Base-by-base conservation (phyloP, 305 asterid genomes). In the Fraxinus angustifolia region DNA sequence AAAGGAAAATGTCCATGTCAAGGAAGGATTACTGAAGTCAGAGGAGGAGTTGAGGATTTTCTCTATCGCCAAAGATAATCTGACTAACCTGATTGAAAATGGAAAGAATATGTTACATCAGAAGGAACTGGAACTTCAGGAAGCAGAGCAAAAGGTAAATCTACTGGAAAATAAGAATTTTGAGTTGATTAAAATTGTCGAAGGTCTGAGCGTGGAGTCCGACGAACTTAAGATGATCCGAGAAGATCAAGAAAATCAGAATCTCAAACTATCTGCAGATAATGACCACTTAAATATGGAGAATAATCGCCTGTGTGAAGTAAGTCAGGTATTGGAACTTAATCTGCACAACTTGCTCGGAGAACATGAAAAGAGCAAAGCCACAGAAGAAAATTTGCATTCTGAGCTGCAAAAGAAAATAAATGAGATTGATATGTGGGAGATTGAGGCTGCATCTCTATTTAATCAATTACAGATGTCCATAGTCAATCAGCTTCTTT, bases 401-500 rank as follows among this genome's bases (percentile, higher is more conserved):
- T 81, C 82, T 74, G 93, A 93, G 90, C 88, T 92, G 83, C 88
- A 89, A 81, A 82, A 75, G 82, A 87, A 85, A 81, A 72, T 50
- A 56, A 78, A 86, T 28, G 96, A 92, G 88, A 83, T 87, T 78
- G 79, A 87, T 23, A 89, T 81, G 83, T 88, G 89, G 93, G 97
- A 94, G 89, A 74, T 72, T 45, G 86, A 83, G 84, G 91, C 88
- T 79, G 82, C 86, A 28, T 87, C 83, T 50, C 78, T 90, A 67
- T 91, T 90, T 56, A 87, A 90, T 80, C 91, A 94, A 79, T 81
- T 94, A 84, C 92, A 90, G 86, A 78, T 80, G 84, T 89, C 92
- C 14, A 87, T 86, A 83, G 78, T 92, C 78, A 84, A 85, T 79
- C 94, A 90, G 82, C 83, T 90, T 81, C 83, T 94, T 21, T 90